Conservation (phyloP, 257 asterid species). For the Verbena officinalis region DNA sequence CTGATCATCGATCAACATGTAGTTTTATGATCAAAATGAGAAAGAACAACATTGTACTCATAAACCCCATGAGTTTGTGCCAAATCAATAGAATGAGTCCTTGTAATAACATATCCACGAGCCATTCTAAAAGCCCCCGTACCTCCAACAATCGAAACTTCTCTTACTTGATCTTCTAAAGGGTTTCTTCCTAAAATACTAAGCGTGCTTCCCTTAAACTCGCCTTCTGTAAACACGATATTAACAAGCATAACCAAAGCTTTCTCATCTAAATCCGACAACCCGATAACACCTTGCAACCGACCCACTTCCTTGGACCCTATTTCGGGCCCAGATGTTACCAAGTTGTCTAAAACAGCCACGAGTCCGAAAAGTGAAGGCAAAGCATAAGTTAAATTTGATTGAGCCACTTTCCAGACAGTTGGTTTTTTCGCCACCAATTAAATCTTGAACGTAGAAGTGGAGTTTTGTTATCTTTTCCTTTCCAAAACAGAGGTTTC, state of each 20-base stretch:
- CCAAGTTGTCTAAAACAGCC: conserved; percentile 24
- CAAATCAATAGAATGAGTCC: conserved; percentile 6
- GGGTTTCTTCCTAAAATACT: conserved; percentile 39
- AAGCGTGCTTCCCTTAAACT: conserved; percentile 39
- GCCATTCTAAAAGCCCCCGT: conserved; percentile 42
- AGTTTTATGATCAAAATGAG: conserved; percentile 12
- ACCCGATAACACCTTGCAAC: conserved; percentile 37
- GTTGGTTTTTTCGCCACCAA: conserved; percentile 30
- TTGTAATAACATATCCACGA: conserved; percentile 30
- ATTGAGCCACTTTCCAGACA: conserved; percentile 28
- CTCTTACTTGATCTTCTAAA: neutral
- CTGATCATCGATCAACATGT: no score
- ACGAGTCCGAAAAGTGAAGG: conserved; percentile 31
- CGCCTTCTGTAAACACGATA: conserved; percentile 32
- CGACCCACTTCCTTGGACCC: conserved; percentile 37
- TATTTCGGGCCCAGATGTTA: conserved; percentile 31
- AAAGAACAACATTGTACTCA: conserved; percentile 19
- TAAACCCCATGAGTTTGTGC: conserved; percentile 15
- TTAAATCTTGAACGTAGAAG: conserved; percentile 36
- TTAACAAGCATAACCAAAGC: conserved; percentile 36
- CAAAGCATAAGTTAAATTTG: conserved; percentile 15
- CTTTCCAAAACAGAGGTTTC: neutral
- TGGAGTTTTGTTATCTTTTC: conserved; percentile 28
- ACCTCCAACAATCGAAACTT: conserved; percentile 41
- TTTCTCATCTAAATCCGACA: conserved; percentile 31